phyloP scores from a whole-genome alignment of 2,329 filamentous ascomycete species.

The Cladophialophora psammophila region DNA sequence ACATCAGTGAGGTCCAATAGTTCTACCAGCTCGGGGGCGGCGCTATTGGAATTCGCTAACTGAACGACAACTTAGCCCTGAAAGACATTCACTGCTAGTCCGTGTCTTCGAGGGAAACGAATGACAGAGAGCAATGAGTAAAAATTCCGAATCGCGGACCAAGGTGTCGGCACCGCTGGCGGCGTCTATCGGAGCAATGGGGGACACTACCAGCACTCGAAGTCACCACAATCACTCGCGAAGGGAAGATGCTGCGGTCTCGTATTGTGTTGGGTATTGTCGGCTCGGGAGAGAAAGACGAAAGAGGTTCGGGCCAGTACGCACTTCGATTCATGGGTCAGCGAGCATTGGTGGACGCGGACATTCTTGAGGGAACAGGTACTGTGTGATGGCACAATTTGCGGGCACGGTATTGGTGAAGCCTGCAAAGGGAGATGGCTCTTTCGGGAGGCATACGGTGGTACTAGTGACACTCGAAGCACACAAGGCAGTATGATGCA shows the following conservation, averaged over 20 bases:
- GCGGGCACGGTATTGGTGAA: slow-evolving; percentile 14
- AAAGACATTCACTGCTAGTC: neutral
- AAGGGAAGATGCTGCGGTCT: neutral
- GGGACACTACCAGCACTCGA: neutral
- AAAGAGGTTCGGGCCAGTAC: slow-evolving; percentile 15
- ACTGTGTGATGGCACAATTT: slow-evolving; percentile 14
- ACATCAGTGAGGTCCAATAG: neutral
- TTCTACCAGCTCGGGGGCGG: neutral
- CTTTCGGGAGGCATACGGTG: neutral
- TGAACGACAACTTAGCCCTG: neutral
- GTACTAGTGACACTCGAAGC: neutral
- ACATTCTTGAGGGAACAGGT: neutral
- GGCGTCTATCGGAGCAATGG: slow-evolving; percentile 23
- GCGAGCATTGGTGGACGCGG: slow-evolving; percentile 1
- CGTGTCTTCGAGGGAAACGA: neutral
- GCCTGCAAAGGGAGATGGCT: neutral
- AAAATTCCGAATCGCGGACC: neutral
- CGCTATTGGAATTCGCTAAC: neutral
- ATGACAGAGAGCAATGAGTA: slow-evolving; percentile 1
- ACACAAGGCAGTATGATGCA: neutral
- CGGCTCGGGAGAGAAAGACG: slow-evolving; percentile 12
- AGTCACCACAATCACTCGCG: slow-evolving; percentile 7
- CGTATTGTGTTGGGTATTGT: neutral
- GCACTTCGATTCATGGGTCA: neutral
- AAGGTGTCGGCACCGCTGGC: neutral